Conservation (phyloP, 192 early-diverging fungal genomes). For the Powellomyces hirtus region DNA sequence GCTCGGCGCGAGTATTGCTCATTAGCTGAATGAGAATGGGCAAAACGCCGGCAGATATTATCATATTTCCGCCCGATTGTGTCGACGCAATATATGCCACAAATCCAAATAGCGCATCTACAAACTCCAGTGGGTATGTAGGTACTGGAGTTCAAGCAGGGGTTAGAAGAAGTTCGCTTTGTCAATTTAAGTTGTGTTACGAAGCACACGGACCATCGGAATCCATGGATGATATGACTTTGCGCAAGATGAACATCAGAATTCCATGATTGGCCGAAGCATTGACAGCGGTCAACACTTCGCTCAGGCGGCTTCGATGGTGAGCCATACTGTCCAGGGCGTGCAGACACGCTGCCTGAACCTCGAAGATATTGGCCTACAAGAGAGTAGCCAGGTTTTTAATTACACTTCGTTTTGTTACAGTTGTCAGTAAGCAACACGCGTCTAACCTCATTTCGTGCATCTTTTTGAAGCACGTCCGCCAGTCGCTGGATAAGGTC, state of each 20-base stretch:
- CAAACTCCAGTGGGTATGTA: conserved; percentile 63
- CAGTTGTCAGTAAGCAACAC: neutral
- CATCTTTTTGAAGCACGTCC: conserved; percentile 45
- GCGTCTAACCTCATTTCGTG: neutral
- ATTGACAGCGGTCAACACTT: conserved; percentile 83
- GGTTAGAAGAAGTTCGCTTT: no score
- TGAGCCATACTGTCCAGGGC: conserved; percentile 82
- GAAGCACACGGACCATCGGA: conserved; percentile 26
- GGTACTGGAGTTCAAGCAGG: no score
- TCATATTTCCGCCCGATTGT: conserved; percentile 81
- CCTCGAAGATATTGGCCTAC: conserved; percentile 36
- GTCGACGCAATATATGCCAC: conserved; percentile 75
- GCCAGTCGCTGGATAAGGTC: conserved; percentile 78
- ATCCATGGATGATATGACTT: conserved; percentile 58
- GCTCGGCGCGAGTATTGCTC: conserved; percentile 54
- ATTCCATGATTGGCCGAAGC: conserved; percentile 92
- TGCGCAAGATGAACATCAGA: conserved; percentile 78
- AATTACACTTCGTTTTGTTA: no score
- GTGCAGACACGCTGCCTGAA: conserved; percentile 79
- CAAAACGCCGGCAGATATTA: conserved; percentile 89
- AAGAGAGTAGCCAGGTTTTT: no score
- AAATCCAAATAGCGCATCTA: conserved; percentile 81
- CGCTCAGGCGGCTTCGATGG: conserved; percentile 69
- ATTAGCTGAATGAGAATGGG: conserved; percentile 74
- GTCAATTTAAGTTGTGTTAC: no score